Percentiles rank a stretch among this genome's conserved stretches.
Evolutionary conservation across 1,139 yeast genomes (phyloP).

Genomic region (Debaryomyces singareniensis): DNA sequence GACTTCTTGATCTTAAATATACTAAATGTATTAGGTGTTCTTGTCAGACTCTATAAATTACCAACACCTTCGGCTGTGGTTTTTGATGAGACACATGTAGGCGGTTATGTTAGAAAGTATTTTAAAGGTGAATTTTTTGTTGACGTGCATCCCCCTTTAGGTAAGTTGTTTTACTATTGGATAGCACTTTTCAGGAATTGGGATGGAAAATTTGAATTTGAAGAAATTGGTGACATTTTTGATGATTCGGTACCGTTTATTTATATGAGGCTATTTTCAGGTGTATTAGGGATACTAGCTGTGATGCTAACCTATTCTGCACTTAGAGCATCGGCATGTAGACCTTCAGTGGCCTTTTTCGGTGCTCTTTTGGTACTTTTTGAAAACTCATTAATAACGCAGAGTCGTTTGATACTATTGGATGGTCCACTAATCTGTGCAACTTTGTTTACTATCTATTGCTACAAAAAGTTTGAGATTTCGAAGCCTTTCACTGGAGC

Average conservation of each 20-base stretch:
- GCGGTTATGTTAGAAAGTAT: conserved; percentile 39
- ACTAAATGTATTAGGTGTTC: conserved; percentile 14
- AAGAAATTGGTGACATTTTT: conserved; percentile 27
- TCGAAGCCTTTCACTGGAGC: conserved; percentile 24
- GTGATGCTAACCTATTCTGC: conserved; percentile 43
- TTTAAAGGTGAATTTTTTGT: conserved; percentile 54
- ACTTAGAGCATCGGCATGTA: conserved; percentile 42
- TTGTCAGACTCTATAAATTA: conserved; percentile 49
- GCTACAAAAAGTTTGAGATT: conserved; percentile 37
- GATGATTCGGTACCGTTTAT: conserved; percentile 26
- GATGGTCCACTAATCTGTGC: conserved; percentile 48
- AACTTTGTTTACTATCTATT: conserved; percentile 34
- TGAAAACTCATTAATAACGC: conserved; percentile 51
- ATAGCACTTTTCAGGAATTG: conserved; percentile 37
- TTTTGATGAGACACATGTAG: conserved; percentile 79
- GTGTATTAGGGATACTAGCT: conserved; percentile 36
- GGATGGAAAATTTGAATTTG: conserved; percentile 35
- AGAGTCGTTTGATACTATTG: conserved; percentile 43
- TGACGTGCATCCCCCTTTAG: conserved; percentile 61
- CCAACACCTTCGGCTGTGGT: conserved; percentile 75
- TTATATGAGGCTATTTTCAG: conserved; percentile 28
- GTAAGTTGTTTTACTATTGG: conserved; percentile 40
- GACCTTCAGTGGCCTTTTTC: conserved; percentile 34
- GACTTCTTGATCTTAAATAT: conserved; percentile 19
- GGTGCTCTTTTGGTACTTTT: conserved; percentile 41